Conservation (phyloP, 106 monocot genomes). For the Ottelia alismoides region DNA sequence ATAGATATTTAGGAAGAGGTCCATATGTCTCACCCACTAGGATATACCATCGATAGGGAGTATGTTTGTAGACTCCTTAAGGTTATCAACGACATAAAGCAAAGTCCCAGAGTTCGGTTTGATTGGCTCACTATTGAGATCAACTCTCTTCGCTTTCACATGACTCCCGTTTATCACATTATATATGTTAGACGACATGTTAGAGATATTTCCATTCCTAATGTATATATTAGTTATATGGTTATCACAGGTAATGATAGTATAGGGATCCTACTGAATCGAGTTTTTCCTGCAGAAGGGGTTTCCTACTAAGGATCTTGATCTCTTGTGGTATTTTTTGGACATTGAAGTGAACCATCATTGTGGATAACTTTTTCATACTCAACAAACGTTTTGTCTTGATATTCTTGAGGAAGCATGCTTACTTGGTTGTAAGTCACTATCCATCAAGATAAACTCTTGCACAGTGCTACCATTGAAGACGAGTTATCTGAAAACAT, state of each 20-base stretch:
- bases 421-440: no score
- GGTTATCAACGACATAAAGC: not conserved
- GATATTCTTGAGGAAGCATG: no score
- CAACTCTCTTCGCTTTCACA: not conserved
- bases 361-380: no score
- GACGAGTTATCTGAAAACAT: no score
- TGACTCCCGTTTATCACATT: not conserved
- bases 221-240: not conserved
- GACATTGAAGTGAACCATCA: not conserved
- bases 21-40: not conserved
- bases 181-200: not conserved
- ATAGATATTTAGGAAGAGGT: not conserved
- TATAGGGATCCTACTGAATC: not conserved
- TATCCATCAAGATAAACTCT: no score
- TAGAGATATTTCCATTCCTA: not conserved
- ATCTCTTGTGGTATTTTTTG: not conserved
- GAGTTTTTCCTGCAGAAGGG: not conserved
- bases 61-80: not conserved
- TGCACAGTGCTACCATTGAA: no score
- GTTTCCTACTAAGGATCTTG: not conserved
- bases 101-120: not conserved
- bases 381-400: no score
- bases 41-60: not conserved
- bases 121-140: not conserved
- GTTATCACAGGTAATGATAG: not conserved